Percentiles rank a stretch among this genome's conserved stretches.
These are phyloP conservation scores for Taphrina confusa DNA, from an alignment of 1,139 yeast genomes.

Conservation along the genomic window DNA sequence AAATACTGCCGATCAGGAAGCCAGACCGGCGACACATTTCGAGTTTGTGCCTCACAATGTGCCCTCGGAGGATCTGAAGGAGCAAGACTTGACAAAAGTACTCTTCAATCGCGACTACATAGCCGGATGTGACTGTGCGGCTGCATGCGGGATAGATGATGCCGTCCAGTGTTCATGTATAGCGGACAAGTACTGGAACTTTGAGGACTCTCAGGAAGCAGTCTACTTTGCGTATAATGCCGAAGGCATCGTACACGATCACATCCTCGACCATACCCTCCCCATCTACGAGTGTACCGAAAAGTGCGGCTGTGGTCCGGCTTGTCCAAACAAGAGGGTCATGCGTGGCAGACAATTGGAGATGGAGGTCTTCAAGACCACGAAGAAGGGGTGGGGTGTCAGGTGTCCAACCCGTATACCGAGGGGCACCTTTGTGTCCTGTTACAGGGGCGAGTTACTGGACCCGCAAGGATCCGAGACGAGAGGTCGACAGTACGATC, in stretches of 20 bases:
- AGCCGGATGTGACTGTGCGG: conserved; percentile 24
- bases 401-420: conserved; percentile 29
- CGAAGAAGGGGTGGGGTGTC: conserved; percentile 38
- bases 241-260: conserved; percentile 27
- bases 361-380: conserved; percentile 36
- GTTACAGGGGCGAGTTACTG: conserved; percentile 37
- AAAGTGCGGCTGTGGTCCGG: conserved; percentile 30
- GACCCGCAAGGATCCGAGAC: conserved; percentile 32
- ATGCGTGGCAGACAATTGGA: conserved; percentile 36
- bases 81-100: conserved; percentile 4
- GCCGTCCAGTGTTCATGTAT: conserved; percentile 30
- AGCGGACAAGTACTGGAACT: conserved; percentile 3
- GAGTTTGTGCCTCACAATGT: conserved; percentile 20
- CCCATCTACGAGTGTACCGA: conserved; percentile 36
- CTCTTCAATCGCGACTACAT: conserved; percentile 21
- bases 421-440: conserved; percentile 36
- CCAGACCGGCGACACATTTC: conserved; percentile 22
- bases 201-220: conserved; percentile 29
- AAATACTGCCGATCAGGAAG: conserved; percentile 28
- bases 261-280: conserved; percentile 4
- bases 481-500: conserved; percentile 28
- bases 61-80: conserved; percentile 9
- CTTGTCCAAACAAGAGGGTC: conserved; percentile 36
- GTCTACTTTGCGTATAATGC: conserved; percentile 30
- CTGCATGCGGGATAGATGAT: conserved; percentile 18